Conservation (phyloP, 805 yeast genomes). For the Yamadazyma ubonensis region DNA sequence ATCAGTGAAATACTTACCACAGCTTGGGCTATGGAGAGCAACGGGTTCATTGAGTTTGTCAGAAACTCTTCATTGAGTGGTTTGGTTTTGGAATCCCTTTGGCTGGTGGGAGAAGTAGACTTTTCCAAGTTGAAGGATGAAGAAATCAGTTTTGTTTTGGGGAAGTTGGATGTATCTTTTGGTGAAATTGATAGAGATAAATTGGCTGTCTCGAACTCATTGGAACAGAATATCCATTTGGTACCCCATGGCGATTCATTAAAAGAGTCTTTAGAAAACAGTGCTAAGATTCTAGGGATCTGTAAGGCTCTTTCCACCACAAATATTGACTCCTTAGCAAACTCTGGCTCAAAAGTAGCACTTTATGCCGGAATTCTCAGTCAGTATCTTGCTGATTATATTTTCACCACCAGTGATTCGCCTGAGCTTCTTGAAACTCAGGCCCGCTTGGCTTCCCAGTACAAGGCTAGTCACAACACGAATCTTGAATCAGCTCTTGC, state of each 20-base stretch:
- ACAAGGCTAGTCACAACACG: too few species aligned
- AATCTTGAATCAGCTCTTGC: too few species aligned
- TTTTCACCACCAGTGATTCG: conserved; percentile 4
- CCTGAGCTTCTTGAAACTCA: too few species aligned
- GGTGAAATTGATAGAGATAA: conserved; percentile 16
- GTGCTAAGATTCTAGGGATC: too few species aligned
- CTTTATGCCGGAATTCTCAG: conserved; percentile 7
- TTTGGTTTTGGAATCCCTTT: conserved; percentile 9
- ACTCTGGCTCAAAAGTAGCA: neutral
- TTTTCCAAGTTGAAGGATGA: neutral
- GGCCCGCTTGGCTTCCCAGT: too few species aligned
- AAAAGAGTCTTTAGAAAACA: too few species aligned
- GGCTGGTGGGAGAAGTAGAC: too few species aligned
- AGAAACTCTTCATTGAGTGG: neutral
- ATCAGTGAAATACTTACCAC: neutral
- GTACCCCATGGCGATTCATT: conserved; percentile 11
- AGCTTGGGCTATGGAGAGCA: conserved; percentile 1
- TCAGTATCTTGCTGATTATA: conserved; percentile 12
- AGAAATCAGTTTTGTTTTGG: neutral
- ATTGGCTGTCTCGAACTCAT: conserved; percentile 47
- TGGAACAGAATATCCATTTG: conserved; percentile 42
- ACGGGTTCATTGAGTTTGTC: conserved; percentile 7
- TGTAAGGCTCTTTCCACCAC: neutral
- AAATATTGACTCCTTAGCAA: too few species aligned
- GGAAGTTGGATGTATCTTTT: conserved; percentile 5